A percentile compares a stretch with the other conserved stretches of the same genome.
Conservation (phyloP, 495 filamentous ascomycete genomes). For the Aspergillus nidulans region DNA sequence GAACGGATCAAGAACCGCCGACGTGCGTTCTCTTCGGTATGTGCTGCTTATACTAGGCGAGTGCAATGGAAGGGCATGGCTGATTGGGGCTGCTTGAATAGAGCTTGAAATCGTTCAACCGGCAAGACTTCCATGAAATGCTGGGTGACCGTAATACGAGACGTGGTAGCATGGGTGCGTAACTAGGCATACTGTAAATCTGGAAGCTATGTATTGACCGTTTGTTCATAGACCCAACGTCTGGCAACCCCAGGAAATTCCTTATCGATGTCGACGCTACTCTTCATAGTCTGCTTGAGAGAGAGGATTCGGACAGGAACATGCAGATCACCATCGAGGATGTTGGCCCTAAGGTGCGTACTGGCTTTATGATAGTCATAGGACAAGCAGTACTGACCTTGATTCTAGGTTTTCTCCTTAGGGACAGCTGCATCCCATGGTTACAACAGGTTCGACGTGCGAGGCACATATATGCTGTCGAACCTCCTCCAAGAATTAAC, state of each 20-base stretch:
- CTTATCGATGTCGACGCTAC: conserved; percentile 75
- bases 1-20: conserved; percentile 33
- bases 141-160: conserved; percentile 32
- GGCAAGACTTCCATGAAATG: conserved; percentile 33
- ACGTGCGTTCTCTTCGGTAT: conserved; percentile 48
- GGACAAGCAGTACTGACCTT: neutral
- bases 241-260: conserved; percentile 58
- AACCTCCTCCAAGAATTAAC: conserved; percentile 93
- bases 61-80: neutral
- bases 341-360: conserved; percentile 81
- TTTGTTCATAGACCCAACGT: conserved; percentile 42
- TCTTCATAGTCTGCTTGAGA: conserved; percentile 61
- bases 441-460: conserved; percentile 76
- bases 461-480: conserved; percentile 92
- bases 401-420: conserved; percentile 61
- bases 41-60: conserved; percentile 12
- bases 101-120: conserved; percentile 36
- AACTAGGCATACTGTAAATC: neutral
- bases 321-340: conserved; percentile 97
- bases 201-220: conserved; percentile 11
- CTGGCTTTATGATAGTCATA: neutral
- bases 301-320: conserved; percentile 88
- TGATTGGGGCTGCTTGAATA: conserved; percentile 7
- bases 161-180: conserved; percentile 48
- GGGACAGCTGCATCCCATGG: conserved; percentile 84